Evolutionary conservation across 164 flowering plant species (phyloP).

Genomic region (Saururus chinensis): DNA sequence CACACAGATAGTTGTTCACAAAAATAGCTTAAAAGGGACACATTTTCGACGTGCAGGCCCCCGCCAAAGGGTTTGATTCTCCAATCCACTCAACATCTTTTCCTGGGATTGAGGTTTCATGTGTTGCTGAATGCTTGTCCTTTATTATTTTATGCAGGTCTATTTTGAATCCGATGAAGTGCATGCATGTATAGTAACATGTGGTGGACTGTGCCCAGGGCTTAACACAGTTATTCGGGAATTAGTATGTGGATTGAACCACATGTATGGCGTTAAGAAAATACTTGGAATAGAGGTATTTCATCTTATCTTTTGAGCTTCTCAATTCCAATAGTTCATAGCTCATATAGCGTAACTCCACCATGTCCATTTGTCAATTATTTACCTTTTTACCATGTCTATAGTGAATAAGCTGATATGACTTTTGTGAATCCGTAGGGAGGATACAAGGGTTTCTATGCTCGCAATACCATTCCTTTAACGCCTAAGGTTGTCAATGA

Average conservation of each 20-base stretch:
- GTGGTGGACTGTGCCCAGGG: slow-evolving; percentile 98
- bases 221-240: slow-evolving; percentile 94
- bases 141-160: slow-evolving; percentile 34
- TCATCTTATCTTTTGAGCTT: neutral
- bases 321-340: neutral
- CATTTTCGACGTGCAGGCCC: slow-evolving; percentile 91
- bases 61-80: slow-evolving; percentile 45
- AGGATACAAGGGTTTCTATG: slow-evolving; percentile 73
- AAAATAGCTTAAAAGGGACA: slow-evolving; percentile 53
- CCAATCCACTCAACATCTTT: neutral
- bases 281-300: slow-evolving; percentile 64
- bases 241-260: slow-evolving; percentile 64
- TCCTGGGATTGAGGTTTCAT: neutral
- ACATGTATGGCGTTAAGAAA: slow-evolving; percentile 81
- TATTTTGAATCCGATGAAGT: slow-evolving; percentile 87
- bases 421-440: slow-evolving; percentile 29
- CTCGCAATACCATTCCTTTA: slow-evolving; percentile 53
- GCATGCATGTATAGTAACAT: slow-evolving; percentile 89
- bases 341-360: neutral
- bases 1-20: slow-evolving; percentile 59
- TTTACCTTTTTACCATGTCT: neutral
- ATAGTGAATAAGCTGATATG: neutral
- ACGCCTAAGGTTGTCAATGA: slow-evolving; percentile 66
- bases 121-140: neutral
- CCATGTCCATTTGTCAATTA: too few species aligned